A percentile compares a stretch with the other conserved stretches of the same genome.
These are phyloP conservation scores for Rutstroemia sp. DNA, from an alignment of 2,329 filamentous ascomycete species.

Conservation along the genomic window DNA sequence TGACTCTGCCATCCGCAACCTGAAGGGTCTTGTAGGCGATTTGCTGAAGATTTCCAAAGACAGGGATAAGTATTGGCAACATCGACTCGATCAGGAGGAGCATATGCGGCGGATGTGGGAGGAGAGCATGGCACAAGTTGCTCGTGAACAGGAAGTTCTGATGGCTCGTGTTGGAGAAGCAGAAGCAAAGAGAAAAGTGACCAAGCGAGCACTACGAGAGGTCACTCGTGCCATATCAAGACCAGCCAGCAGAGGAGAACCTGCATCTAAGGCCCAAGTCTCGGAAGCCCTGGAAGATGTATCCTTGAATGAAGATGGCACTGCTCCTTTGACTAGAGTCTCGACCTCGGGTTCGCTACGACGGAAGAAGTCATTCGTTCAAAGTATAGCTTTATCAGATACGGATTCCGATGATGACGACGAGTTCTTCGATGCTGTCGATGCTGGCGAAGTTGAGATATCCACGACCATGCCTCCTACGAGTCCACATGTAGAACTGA, in stretches of 20 bases:
- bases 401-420: slow-evolving; percentile 75
- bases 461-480: slow-evolving; percentile 52
- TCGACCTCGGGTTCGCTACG: slow-evolving; percentile 40
- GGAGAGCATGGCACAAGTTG: slow-evolving; percentile 97
- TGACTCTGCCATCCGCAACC: slow-evolving; percentile 79
- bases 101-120: slow-evolving; percentile 96
- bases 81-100: slow-evolving; percentile 81
- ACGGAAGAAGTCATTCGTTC: slow-evolving; percentile 59
- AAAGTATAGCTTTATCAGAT: slow-evolving; percentile 60
- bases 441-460: slow-evolving; percentile 83
- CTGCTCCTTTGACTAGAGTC: slow-evolving; percentile 29
- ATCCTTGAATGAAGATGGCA: slow-evolving; percentile 32
- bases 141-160: slow-evolving; percentile 84
- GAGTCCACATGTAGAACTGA: slow-evolving; percentile 24
- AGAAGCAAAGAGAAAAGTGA: slow-evolving; percentile 81
- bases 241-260: slow-evolving; percentile 22
- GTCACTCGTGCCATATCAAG: slow-evolving; percentile 60
- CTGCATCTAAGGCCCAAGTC: slow-evolving; percentile 21
- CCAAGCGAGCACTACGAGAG: slow-evolving; percentile 83
- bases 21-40: slow-evolving; percentile 78
- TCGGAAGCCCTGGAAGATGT: slow-evolving; percentile 31
- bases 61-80: slow-evolving; percentile 95
- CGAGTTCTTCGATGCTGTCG: slow-evolving; percentile 96
- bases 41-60: slow-evolving; percentile 88
- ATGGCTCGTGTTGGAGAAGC: slow-evolving; percentile 83